Percentiles rank a stretch among this genome's conserved stretches.
Evolutionary conservation across 495 filamentous ascomycete species (phyloP).

Genomic region (Penicillium pulvis): DNA sequence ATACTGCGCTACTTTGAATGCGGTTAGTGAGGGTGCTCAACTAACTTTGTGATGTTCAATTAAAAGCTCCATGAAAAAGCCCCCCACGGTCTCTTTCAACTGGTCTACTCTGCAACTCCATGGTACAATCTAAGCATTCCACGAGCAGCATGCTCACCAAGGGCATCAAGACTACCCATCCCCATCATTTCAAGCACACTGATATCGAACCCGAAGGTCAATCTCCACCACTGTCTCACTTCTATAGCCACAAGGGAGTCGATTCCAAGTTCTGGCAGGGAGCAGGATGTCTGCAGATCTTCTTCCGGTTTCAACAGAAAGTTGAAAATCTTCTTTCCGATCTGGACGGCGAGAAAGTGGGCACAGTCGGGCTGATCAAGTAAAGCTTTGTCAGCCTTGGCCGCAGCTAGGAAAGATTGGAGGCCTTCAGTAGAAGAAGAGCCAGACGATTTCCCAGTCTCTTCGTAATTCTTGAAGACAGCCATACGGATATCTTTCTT

Average conservation of each 20-base stretch:
- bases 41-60: too few species aligned
- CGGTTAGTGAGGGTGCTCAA: too few species aligned
- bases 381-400: constrained; percentile 8
- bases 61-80: too few species aligned
- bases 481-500: constrained; percentile 29
- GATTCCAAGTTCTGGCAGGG: constrained; percentile 41
- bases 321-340: constrained; percentile 45
- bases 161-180: constrained; percentile 9
- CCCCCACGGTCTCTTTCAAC: too few species aligned
- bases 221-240: constrained; percentile 43
- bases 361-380: constrained; percentile 9
- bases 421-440: constrained; percentile 3
- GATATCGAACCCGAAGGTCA: constrained; percentile 34
- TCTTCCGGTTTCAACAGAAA: constrained; percentile 27
- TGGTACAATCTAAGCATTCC: constrained; percentile 6
- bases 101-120: not conserved
- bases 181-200: constrained; percentile 36
- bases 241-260: constrained; percentile 51
- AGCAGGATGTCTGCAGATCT: constrained; percentile 35
- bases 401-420: constrained; percentile 14
- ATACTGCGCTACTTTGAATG: too few species aligned
- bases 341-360: constrained; percentile 44
- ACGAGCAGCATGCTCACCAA: constrained; percentile 6
- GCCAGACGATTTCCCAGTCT: not conserved
- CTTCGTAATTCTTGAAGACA: constrained; percentile 27